Base-by-base conservation (phyloP, 1,139 yeast genomes). In the Suhomyces chickasaworum region DNA sequence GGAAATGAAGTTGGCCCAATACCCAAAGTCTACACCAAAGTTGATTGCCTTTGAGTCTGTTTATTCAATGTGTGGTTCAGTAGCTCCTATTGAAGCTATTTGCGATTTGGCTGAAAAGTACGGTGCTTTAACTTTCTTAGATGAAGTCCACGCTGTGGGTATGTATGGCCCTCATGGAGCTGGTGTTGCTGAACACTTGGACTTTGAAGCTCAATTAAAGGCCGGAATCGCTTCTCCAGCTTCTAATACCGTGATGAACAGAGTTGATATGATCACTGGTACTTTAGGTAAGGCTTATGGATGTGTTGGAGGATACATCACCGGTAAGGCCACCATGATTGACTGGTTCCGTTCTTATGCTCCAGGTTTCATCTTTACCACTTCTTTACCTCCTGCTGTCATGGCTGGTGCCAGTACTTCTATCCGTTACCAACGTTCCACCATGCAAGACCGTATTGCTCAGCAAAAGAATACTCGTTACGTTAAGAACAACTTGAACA, bases 81-180 rank as follows among this genome's bases (percentile, higher is more conserved):
- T 95, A 53, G 86, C 97, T 22, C 97, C 97, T 41, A 93, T 93
- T 60, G 89, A 87, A 61, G 84, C 81, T 54, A 90, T 95, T 55
- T 93, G 98, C 67, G 97, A 90, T 60, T 77, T 93, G 63, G 99
- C 99, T 40, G 97, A 91, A 48, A 90, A 93, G 70, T 93, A 95
- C 66, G 98, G 98, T 51, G 98, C 98, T 37, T 71, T 93, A 59
- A 93, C 99, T 37, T 93, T 93, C 69, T 77, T 95, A 64, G 99
- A 93, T 66, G 99, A 93, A 69, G 99, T 93, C 39, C 99, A 93
- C 64, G 98, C 99, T 37, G 98, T 95, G 44, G 99, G 99, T 47
- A 82, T 93, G 86, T 93, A 93, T 66, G 99, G 99, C 61, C 98
- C 99, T 51, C 97, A 89, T 61, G 99, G 99, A 61, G 99, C 97